Evolutionary conservation across 2,329 filamentous ascomycete genomes (phyloP), one percentile per base, ranked within the genome.

Genomic region (Tolypocladium ophioglossoides): DNA sequence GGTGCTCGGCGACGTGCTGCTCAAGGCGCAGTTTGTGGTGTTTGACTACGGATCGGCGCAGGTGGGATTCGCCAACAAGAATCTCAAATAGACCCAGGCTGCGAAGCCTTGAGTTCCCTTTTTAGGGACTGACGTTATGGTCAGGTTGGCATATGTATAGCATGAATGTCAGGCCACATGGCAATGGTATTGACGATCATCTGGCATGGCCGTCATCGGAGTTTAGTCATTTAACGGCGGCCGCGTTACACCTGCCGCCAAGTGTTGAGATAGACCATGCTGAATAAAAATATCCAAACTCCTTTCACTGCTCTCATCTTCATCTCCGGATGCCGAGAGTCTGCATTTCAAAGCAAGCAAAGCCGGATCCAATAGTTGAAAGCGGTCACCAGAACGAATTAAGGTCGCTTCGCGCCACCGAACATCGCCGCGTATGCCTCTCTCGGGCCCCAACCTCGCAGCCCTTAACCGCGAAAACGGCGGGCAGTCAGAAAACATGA

Each of bases 11-110:
- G 62, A 75, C 56, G 65, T 74, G 37, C 66, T 74, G 54, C 58
- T 78, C 59, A 69, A 78, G 63, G 65, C 74, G 50, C 68, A 78
- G 59, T 70, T 72, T 63, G 63, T 74, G n/a, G 69, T 74, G 5
- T 74, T 74, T 53, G 65, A 74, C 40, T 63, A 68, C 4, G 62
- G 64, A 9, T 58, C 60, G 3, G 59, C 58, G 1, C 47, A 56
- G 30, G 62, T 74, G 5, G 72, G 72, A 2, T 72, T 74, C 48
- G 72, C 72, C 11, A 73, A 70, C 48, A 74, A 74, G 63, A 44
- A 55, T 11, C 18, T 18, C 18, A 4, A 39, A 9, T 22, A 1
- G 40, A 9, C 5, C 2, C 14, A 16, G 22, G 20, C 11, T 12
- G 22, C 22, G 12, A 27, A 16, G 34, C 30, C 30, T 7, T 30